Evolutionary conservation across 1,284 basidiomycete species (phyloP), one percentile per base, ranked within the genome.

Genomic region (Ganoderma leucocontextum): DNA sequence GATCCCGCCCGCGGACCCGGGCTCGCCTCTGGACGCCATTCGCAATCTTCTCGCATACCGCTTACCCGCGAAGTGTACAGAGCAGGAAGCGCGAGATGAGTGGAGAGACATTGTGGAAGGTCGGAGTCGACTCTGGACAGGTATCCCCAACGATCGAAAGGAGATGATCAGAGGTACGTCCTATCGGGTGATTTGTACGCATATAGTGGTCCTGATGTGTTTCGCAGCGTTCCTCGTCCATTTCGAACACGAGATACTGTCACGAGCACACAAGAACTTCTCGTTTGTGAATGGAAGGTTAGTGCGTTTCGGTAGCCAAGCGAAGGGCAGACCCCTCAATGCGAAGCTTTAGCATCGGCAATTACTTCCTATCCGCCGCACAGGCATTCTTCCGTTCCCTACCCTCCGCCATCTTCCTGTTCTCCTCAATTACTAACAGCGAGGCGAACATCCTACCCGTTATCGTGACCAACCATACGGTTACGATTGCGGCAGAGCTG

Each of bases 41-140:
- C 89, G 90, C 64, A 84, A 85, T 52, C 85, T 98, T 10, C 86
- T 98, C 57, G 89, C 93, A 1, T 91, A 97, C 78, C 89, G 96
- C 1, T 86, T 98, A 42, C 92, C 95, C 4, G 81, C 88, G 0
- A 82, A 87, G 33, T 88, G 84, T 19, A 82, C 88, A 0, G 93
- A 96, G 73, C 85, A 87, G 61, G 89, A 91, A 69, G 95, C 95
- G n/a, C 89, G 95, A 69, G 94, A 95, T 39, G 87, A 95, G 74
- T 98, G 96, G 96, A 85, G 93, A 72, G 91, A 95, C 70, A 95
- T 99, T 69, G 93, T 99, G 15, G 97, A 99, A 81, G 97, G 97
- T 0, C 86, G 86, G 36, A 96, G 95, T 76, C 72, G 75, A 1
- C 84, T 98, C 3, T 99, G 97, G 97, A 78, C 84, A 4, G 95